phyloP scores from a whole-genome alignment of 805 yeast species.

The Hanseniaspora jakobsenii region DNA sequence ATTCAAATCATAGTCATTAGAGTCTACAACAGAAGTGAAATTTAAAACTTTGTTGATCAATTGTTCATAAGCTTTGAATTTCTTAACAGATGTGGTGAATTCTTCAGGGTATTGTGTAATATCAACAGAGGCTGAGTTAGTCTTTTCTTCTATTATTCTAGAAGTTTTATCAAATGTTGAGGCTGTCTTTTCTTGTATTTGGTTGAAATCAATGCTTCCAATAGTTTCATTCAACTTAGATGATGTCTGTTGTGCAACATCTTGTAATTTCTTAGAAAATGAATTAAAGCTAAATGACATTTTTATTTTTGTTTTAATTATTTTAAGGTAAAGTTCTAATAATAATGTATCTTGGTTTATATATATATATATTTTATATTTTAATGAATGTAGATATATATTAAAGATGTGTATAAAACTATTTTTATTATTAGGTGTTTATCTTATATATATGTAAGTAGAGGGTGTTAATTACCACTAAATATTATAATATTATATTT shows the following conservation, averaged over 20 bases:
- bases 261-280: conserved; percentile 25
- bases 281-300: conserved; percentile 28
- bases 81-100: conserved; percentile 45
- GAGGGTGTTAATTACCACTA: too few relatives aligned
- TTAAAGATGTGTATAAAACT: background rate
- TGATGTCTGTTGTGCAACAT: conserved; percentile 19
- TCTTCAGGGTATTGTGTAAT: conserved; percentile 77
- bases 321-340: too few relatives aligned
- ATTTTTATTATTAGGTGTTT: too few relatives aligned
- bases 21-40: conserved; percentile 10
- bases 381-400: too few relatives aligned
- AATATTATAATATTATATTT: too few relatives aligned
- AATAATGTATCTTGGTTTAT: too few relatives aligned
- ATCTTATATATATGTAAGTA: too few relatives aligned
- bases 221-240: conserved; percentile 17
- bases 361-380: too few relatives aligned
- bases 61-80: conserved; percentile 30
- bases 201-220: conserved; percentile 30
- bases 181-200: conserved; percentile 40
- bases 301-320: background rate
- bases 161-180: conserved; percentile 74
- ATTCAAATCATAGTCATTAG: conserved; percentile 12
- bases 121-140: conserved; percentile 63
- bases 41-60: conserved; percentile 8
- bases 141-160: conserved; percentile 62